Percentiles rank a stretch among this genome's conserved stretches.
These are phyloP conservation scores for Fusarium tricinctum DNA, from an alignment of 2,329 filamentous ascomycete genomes.

Conservation along the genomic window DNA sequence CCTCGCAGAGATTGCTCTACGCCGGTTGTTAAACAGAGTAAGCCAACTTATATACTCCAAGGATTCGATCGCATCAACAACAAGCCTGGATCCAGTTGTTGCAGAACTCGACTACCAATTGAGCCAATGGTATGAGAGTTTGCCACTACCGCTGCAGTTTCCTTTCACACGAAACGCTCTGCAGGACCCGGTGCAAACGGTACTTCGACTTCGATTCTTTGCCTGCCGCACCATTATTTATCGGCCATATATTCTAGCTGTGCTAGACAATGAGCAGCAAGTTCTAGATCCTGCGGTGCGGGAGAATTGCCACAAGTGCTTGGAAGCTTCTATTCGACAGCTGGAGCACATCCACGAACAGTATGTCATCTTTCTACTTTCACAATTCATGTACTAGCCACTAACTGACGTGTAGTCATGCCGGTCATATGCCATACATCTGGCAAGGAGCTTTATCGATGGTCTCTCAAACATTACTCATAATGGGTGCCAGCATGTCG, in stretches of 20 bases:
- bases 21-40: slow-evolving; percentile 81
- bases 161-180: slow-evolving; percentile 77
- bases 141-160: slow-evolving; percentile 82
- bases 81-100: slow-evolving; percentile 81
- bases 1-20: slow-evolving; percentile 83
- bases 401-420: slow-evolving; percentile 67
- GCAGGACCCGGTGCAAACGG: slow-evolving; percentile 82
- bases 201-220: slow-evolving; percentile 83
- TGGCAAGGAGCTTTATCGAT: slow-evolving; percentile 89
- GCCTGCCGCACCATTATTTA: slow-evolving; percentile 90
- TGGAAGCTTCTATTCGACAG: slow-evolving; percentile 84
- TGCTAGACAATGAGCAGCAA: slow-evolving; percentile 81
- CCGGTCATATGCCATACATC: slow-evolving; percentile 86
- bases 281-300: slow-evolving; percentile 79
- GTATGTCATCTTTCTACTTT: slow-evolving; percentile 61
- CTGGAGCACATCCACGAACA: slow-evolving; percentile 83
- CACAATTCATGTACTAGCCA: not conserved
- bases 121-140: slow-evolving; percentile 85
- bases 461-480: slow-evolving; percentile 82
- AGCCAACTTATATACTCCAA: slow-evolving; percentile 85
- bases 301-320: slow-evolving; percentile 83
- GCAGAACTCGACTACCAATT: slow-evolving; percentile 86
- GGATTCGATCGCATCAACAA: slow-evolving; percentile 77
- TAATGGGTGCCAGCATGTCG: slow-evolving; percentile 89
- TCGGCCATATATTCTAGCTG: slow-evolving; percentile 84